Evolutionary conservation across 805 yeast genomes (phyloP).

Genomic region (Lipomyces sp.): DNA sequence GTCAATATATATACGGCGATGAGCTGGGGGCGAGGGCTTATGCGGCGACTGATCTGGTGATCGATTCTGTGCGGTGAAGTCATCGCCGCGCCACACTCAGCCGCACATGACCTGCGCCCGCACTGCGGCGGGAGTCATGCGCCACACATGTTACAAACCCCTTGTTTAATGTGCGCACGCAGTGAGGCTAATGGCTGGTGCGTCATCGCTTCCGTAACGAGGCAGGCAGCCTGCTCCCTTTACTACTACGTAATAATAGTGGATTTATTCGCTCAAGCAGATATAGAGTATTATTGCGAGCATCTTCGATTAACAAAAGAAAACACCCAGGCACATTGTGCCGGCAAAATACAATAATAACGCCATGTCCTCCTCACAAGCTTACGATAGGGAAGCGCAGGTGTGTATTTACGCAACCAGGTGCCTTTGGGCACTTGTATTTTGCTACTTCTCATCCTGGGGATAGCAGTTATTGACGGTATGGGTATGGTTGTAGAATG

Average conservation of each 20-base stretch:
- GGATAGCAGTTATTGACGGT: constrained; percentile 1
- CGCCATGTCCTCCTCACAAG: constrained; percentile 37
- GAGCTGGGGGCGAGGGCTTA: not conserved
- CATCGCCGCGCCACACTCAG: not conserved
- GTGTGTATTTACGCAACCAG: constrained; percentile 29
- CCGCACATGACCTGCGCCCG: constrained; percentile 1
- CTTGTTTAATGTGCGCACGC: no score
- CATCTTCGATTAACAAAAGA: not conserved
- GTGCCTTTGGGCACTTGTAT: no score
- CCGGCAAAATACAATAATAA: not conserved
- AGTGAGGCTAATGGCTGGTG: not conserved
- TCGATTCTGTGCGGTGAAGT: not conserved
- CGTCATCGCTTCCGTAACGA: not conserved
- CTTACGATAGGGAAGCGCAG: constrained; percentile 43
- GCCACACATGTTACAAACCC: not conserved
- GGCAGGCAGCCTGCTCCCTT: no score
- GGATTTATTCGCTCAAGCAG: no score
- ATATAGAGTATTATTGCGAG: not conserved
- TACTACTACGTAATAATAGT: no score
- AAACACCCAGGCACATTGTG: not conserved
- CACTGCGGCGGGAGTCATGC: not conserved
- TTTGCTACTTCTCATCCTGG: not conserved
- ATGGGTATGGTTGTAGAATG: constrained; percentile 53
- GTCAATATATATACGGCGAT: not conserved
- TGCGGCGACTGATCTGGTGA: not conserved